Base-by-base conservation (phyloP, 306 rosid species). In the Cercis canadensis region DNA sequence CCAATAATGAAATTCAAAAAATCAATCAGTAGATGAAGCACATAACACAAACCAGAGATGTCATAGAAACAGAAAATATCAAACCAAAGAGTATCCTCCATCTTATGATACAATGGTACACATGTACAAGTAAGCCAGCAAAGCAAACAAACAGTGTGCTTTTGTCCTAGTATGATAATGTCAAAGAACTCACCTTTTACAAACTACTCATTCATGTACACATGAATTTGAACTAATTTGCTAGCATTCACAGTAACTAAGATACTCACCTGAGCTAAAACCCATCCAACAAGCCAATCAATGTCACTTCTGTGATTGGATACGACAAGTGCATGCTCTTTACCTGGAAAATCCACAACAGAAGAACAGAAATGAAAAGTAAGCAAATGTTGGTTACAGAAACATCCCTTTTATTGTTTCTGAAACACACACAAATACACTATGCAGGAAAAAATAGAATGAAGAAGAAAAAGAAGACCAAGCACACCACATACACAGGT, bases 241-340 rank as follows among this genome's bases (percentile, higher is more conserved):
- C 31, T 54, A 52, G 45, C 19, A 49, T 66, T 61, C 43, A 41
- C 63, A 44, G 58, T 31, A 54, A 50, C 78, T 73, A 77, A 74
- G 70, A 62, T 17, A 65, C 59, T 83, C 81, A 93, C 98, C 98
- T 90, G 89, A 75, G 97, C 93, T 71, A 88, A 71, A 70, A 88
- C 81, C 98, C 97, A 90, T 78, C 96, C 96, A 82, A 90, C 89
- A 68, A 92, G 97, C 98, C 98, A 92, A 78, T 92, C 97, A 68
- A 90, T 90, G 50, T 90, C 98, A 81, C 98, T 93, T 87, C 68
- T 86, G 74, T 93, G 98, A 81, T 93, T 93, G 78, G 60, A 88
- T 67, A 90, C 36, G 57, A 87, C 85, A 75, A 93, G 97, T 5
- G 98, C 98, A 58, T 90, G 97, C 70, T 93, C 98, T 84, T 87